Conservation (phyloP, 306 rosid genomes). For the Quercus rubra region DNA sequence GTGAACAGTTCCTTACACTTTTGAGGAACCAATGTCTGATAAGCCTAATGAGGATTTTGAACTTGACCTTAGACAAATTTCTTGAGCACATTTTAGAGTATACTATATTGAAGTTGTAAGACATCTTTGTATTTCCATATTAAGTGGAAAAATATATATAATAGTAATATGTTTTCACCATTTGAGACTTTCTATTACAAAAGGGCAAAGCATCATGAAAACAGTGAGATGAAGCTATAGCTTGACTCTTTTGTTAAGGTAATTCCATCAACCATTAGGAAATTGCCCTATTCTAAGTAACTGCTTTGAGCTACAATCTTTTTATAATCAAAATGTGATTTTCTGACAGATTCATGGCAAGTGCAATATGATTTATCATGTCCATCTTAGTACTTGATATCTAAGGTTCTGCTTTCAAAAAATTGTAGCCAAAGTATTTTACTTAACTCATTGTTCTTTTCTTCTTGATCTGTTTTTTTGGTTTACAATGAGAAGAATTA, state of each 20-base stretch:
- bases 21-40: background rate
- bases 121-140: background rate
- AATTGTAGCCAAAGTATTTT: background rate
- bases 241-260: background rate
- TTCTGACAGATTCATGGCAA: no score
- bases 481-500: conserved; percentile 36
- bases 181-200: background rate
- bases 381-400: background rate
- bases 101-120: background rate
- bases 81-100: background rate
- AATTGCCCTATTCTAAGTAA: background rate
- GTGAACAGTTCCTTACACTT: no score
- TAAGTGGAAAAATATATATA: background rate
- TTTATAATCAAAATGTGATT: no score
- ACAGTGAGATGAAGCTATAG: background rate
- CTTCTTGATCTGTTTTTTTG: no score
- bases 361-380: no score
- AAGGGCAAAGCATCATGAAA: background rate
- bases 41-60: background rate
- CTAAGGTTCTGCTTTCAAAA: background rate
- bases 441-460: background rate
- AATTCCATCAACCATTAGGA: background rate
- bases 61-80: background rate
- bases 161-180: background rate
- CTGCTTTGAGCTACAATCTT: background rate